These are phyloP conservation scores for Teratosphaeria nubilosa DNA, from an alignment of 2,329 filamentous ascomycete genomes.

Conservation along the genomic window DNA sequence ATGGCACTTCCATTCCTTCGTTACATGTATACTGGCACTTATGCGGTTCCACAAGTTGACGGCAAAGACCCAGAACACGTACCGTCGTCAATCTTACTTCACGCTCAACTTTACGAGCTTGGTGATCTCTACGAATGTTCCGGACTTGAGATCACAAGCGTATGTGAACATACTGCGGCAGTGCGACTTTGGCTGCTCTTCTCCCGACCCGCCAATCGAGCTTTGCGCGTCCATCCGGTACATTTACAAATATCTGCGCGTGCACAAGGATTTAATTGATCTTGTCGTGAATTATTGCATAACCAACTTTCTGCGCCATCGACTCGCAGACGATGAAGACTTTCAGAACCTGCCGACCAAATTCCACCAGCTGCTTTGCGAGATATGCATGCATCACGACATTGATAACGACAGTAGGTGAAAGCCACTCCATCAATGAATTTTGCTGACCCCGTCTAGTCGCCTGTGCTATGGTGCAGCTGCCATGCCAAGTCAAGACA, in stretches of 20 bases:
- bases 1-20: constrained; percentile 30
- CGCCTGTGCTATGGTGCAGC: constrained; percentile 21
- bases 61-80: constrained; percentile 19
- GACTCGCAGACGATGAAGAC: constrained; percentile 24
- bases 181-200: constrained; percentile 30
- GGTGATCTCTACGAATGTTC: constrained; percentile 31
- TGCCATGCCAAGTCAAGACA: constrained; percentile 14
- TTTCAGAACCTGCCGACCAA: constrained; percentile 30
- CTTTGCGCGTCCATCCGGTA: constrained; percentile 30
- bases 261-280: constrained; percentile 25
- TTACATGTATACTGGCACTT: constrained; percentile 33
- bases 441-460: constrained; percentile 4
- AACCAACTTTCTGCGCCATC: constrained; percentile 28
- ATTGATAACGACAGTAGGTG: constrained; percentile 31
- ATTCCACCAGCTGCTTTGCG: constrained; percentile 33
- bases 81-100: constrained; percentile 28
- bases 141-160: constrained; percentile 29
- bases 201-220: constrained; percentile 28
- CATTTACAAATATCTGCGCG: constrained; percentile 18
- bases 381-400: constrained; percentile 26
- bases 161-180: constrained; percentile 30
- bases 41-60: constrained; percentile 17
- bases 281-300: constrained; percentile 36
- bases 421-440: constrained; percentile 11
- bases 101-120: constrained; percentile 32